phyloP scores from a whole-genome alignment of 2,329 filamentous ascomycete species.

The Talaromyces sp. region DNA sequence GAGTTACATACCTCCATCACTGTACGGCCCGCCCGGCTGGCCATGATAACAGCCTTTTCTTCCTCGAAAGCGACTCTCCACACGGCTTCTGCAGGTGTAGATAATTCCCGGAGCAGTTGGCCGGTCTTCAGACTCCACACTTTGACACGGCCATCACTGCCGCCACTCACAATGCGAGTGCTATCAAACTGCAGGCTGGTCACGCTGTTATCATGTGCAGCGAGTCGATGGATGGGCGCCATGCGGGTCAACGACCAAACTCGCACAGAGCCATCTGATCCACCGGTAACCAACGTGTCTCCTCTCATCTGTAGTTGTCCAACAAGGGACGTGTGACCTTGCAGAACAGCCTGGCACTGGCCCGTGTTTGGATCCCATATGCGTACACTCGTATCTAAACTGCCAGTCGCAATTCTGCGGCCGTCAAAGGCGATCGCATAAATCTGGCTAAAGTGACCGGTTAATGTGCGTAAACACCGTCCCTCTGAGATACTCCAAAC shows the following conservation, averaged over 20 bases:
- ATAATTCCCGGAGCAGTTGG: slow-evolving; percentile 82
- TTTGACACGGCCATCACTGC: slow-evolving; percentile 95
- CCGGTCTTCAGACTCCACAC: slow-evolving; percentile 96
- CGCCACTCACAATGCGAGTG: slow-evolving; percentile 88
- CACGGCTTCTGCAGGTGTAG: slow-evolving; percentile 85
- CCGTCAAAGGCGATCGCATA: slow-evolving; percentile 98
- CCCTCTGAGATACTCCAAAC: slow-evolving; percentile 98
- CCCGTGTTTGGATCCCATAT: slow-evolving; percentile 93
- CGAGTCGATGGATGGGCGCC: slow-evolving; percentile 86
- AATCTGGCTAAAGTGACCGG: slow-evolving; percentile 96
- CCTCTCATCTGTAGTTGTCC: slow-evolving; percentile 94
- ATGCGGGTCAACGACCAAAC: slow-evolving; percentile 93
- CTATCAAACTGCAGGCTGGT: slow-evolving; percentile 97
- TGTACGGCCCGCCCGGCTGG: slow-evolving; percentile 74
- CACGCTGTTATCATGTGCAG: slow-evolving; percentile 96
- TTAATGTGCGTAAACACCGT: slow-evolving; percentile 80
- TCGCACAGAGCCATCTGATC: slow-evolving; percentile 89
- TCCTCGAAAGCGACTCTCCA: slow-evolving; percentile 98
- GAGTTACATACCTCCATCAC: slow-evolving; percentile 77
- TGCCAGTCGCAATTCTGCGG: slow-evolving; percentile 86
- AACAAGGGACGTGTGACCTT: slow-evolving; percentile 94
- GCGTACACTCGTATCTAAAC: slow-evolving; percentile 90
- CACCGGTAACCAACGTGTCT: slow-evolving; percentile 90
- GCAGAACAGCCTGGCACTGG: slow-evolving; percentile 82
- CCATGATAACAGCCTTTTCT: slow-evolving; percentile 95